These are phyloP conservation scores for Aphanomyces stellatus DNA, from an alignment of 352 stramenopile species.

Conservation along the genomic window DNA sequence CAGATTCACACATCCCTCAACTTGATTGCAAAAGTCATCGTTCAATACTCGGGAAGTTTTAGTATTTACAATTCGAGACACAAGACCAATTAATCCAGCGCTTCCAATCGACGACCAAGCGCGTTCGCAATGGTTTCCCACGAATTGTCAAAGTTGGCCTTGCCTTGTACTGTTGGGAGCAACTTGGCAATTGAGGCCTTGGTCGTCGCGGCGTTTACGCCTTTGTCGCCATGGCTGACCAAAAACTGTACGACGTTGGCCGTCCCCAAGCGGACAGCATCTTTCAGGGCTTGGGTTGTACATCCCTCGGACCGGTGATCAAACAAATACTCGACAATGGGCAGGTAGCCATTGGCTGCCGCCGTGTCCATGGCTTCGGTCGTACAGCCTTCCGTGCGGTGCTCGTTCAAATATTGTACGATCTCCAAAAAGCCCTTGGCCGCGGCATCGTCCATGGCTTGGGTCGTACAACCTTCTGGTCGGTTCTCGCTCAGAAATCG, in stretches of 20 bases:
- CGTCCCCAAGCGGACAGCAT: background rate
- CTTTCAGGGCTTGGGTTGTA: background rate
- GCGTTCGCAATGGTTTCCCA: background rate
- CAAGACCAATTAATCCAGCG: too few species aligned
- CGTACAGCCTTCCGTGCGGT: conserved; percentile 12
- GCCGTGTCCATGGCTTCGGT: background rate
- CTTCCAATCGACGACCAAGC: background rate
- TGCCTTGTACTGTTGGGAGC: background rate
- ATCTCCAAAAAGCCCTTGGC: conserved; percentile 16
- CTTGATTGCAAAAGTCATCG: too few species aligned
- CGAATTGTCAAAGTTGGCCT: background rate
- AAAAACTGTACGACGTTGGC: background rate
- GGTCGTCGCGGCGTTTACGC: background rate
- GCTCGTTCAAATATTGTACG: conserved; percentile 20
- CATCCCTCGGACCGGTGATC: background rate
- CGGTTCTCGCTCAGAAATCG: background rate
- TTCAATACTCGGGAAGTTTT: too few species aligned
- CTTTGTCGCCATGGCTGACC: background rate
- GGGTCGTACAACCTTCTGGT: conserved; percentile 12
- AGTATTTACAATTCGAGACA: too few species aligned
- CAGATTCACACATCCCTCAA: too few species aligned
- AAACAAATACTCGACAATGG: background rate
- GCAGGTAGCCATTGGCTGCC: background rate
- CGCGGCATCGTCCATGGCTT: conserved; percentile 22
- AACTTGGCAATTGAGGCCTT: background rate